Percentiles rank a stretch among this genome's conserved stretches.
Conservation (phyloP, 179 eudicot species). For the Carnegiea gigantea region DNA sequence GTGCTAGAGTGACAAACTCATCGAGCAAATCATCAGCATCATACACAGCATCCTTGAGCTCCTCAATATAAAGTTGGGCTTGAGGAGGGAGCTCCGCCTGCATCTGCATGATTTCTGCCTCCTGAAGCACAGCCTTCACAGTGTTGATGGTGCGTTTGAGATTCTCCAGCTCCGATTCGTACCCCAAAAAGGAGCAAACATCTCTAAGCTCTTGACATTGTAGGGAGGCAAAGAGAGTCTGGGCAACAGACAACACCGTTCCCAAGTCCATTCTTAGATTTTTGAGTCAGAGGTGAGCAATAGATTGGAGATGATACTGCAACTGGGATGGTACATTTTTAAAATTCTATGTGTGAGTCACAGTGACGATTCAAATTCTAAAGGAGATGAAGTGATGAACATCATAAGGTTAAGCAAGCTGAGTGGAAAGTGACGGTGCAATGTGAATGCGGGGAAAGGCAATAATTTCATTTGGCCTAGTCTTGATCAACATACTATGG, state of each 20-base stretch:
- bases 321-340: too few relatives aligned
- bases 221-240: constrained; percentile 10
- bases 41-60: constrained; percentile 23
- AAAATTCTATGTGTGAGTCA: too few relatives aligned
- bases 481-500: too few relatives aligned
- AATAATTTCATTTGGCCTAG: too few relatives aligned
- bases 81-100: constrained; percentile 12
- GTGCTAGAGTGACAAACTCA: constrained; percentile 23
- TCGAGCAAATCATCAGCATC: constrained; percentile 34
- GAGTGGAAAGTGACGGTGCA: too few relatives aligned
- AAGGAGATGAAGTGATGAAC: too few relatives aligned
- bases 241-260: constrained; percentile 2
- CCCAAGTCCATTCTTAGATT: constrained; percentile 9
- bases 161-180: constrained; percentile 5
- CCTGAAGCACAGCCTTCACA: constrained; percentile 22
- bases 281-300: background rate
- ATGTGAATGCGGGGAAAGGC: too few relatives aligned
- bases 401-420: accelerated
- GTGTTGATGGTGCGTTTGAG: constrained; percentile 4
- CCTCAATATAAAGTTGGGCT: constrained; percentile 17
- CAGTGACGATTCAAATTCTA: background rate
- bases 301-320: background rate
- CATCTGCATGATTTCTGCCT: constrained; percentile 19
- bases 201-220: constrained; percentile 2
- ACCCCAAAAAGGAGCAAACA: background rate